Evolutionary conservation across 2,329 filamentous ascomycete genomes (phyloP).

Genomic region (Rutstroemia sydowiana): DNA sequence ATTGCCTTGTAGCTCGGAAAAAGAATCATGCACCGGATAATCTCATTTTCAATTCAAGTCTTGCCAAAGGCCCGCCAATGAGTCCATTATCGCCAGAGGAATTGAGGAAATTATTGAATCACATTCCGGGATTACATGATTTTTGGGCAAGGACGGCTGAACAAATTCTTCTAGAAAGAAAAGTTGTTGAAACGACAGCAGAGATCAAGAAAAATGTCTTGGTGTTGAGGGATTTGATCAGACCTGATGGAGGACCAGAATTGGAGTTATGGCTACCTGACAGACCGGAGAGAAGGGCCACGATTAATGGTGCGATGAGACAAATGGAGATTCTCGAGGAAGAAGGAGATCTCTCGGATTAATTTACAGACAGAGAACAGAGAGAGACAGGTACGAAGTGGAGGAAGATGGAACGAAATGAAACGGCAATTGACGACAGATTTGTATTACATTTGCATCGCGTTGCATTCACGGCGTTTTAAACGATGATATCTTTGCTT

Average conservation of each 20-base stretch:
- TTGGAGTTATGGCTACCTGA: conserved; percentile 50
- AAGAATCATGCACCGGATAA: conserved; percentile 29
- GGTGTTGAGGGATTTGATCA: conserved; percentile 57
- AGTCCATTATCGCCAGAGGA: conserved; percentile 44
- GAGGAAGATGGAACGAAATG: too few relatives aligned
- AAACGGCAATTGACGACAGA: too few relatives aligned
- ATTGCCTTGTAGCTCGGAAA: conserved; percentile 22
- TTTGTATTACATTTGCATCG: too few relatives aligned
- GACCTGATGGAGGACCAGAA: conserved; percentile 50
- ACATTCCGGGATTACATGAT: conserved; percentile 50
- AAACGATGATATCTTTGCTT: too few relatives aligned
- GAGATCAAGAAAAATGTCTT: conserved; percentile 58
- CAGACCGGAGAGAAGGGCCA: too few relatives aligned
- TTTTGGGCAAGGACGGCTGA: conserved; percentile 59
- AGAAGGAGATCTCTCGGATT: too few relatives aligned
- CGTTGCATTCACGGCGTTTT: too few relatives aligned
- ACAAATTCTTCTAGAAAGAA: conserved; percentile 51
- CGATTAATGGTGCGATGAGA: too few relatives aligned
- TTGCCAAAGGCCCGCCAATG: conserved; percentile 58
- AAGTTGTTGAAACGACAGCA: conserved; percentile 48
- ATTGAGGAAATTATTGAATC: conserved; percentile 42
- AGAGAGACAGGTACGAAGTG: too few relatives aligned
- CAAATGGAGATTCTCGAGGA: too few relatives aligned
- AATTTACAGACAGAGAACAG: too few relatives aligned
- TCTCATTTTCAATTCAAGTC: conserved; percentile 50